Evolutionary conservation across 805 yeast species (phyloP).

Genomic region (Wickerhamiella sergipiensis): DNA sequence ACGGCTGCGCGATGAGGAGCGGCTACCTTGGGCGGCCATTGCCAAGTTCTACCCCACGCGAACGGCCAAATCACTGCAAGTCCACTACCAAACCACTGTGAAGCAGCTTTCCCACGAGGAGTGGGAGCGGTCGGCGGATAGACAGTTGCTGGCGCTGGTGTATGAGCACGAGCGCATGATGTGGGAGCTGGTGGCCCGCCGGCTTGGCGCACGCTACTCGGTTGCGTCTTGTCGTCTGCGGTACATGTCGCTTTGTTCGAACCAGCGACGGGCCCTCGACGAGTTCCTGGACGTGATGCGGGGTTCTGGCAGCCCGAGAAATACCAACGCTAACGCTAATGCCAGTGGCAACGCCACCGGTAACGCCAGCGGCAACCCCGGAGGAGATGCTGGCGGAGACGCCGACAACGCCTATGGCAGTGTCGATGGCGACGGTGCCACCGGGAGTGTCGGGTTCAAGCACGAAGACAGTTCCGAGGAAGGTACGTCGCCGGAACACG

Average conservation of each 20-base stretch:
- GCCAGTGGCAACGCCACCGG: no score
- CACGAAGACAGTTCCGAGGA: not conserved
- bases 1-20: constrained; percentile 51
- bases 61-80: constrained; percentile 75
- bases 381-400: no score
- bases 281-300: not conserved
- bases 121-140: constrained; percentile 5
- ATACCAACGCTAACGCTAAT: no score
- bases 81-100: constrained; percentile 25
- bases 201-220: not conserved
- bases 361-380: no score
- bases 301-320: not conserved
- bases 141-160: constrained; percentile 3
- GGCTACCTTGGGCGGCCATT: constrained; percentile 72
- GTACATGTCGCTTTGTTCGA: not conserved
- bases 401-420: no score
- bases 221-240: not conserved
- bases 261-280: not conserved
- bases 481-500: not conserved
- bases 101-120: constrained; percentile 5
- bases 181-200: constrained; percentile 7
- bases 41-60: constrained; percentile 59
- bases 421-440: no score
- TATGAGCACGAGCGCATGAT: constrained; percentile 7
- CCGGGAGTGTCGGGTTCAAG: not conserved